A percentile compares a stretch with the other conserved stretches of the same genome.
Evolutionary conservation across 495 filamentous ascomycete species (phyloP).

Genomic region (Pseudevernia furfuracea): DNA sequence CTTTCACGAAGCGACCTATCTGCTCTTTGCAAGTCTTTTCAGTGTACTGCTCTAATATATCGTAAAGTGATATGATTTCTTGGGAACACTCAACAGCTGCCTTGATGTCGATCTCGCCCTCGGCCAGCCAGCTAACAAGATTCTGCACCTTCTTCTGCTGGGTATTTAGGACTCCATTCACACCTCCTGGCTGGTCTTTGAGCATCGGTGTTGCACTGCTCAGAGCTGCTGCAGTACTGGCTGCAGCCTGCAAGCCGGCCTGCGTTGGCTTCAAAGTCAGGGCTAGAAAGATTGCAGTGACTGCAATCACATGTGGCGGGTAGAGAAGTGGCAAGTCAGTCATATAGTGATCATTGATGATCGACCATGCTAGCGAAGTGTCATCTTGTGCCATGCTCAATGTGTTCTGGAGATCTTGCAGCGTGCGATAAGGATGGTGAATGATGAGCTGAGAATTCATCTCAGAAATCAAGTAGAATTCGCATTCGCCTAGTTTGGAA

Average conservation of each 20-base stretch:
- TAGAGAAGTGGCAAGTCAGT: slow-evolving; percentile 86
- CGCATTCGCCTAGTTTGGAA: slow-evolving; percentile 88
- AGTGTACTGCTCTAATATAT: slow-evolving; percentile 81
- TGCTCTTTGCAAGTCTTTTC: slow-evolving; percentile 74
- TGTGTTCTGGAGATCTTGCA: slow-evolving; percentile 58
- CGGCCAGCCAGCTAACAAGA: slow-evolving; percentile 78
- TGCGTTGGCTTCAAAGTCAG: slow-evolving; percentile 63
- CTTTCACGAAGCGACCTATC: slow-evolving; percentile 77
- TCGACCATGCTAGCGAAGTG: slow-evolving; percentile 64
- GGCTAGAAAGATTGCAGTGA: slow-evolving; percentile 82
- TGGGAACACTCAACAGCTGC: slow-evolving; percentile 89
- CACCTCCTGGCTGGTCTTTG: slow-evolving; percentile 17
- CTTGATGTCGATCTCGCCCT: slow-evolving; percentile 87
- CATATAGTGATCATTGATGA: slow-evolving; percentile 95
- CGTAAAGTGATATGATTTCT: slow-evolving; percentile 92
- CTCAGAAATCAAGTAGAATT: slow-evolving; percentile 91
- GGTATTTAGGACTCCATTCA: slow-evolving; percentile 16
- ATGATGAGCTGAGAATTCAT: slow-evolving; percentile 92
- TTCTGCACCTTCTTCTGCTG: slow-evolving; percentile 59
- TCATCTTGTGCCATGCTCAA: slow-evolving; percentile 74
- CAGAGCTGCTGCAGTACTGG: slow-evolving; percentile 33
- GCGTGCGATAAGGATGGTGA: slow-evolving; percentile 91
- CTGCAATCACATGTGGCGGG: slow-evolving; percentile 81
- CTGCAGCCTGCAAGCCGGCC: slow-evolving; percentile 35
- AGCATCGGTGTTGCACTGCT: slow-evolving; percentile 28